Evolutionary conservation across 2,329 filamentous ascomycete genomes (phyloP).

Genomic region (Colletotrichum sp.): DNA sequence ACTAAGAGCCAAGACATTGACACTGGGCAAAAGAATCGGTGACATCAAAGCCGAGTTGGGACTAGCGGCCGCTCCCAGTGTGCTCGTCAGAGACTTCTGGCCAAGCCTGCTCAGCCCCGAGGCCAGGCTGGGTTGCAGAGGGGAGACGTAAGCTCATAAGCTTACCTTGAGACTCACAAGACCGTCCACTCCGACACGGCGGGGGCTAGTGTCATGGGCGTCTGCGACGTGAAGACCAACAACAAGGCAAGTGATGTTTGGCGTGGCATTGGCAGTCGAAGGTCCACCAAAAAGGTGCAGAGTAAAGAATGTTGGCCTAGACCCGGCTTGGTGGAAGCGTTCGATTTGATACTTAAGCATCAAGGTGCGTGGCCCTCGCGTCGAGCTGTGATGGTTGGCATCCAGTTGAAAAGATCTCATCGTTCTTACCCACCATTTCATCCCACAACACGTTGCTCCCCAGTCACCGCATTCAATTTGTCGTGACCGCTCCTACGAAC

Average conservation of each 20-base stretch:
- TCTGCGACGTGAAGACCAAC: neutral
- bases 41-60: neutral
- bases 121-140: neutral
- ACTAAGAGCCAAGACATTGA: neutral
- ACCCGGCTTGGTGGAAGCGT: neutral
- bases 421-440: neutral
- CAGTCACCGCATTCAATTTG: neutral
- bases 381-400: neutral
- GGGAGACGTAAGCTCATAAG: slow-evolving; percentile 20
- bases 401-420: neutral
- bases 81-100: slow-evolving; percentile 9
- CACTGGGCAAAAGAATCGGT: neutral
- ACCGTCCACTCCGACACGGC: neutral
- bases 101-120: slow-evolving; percentile 9
- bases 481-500: neutral
- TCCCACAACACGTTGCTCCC: neutral
- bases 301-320: neutral
- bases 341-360: neutral
- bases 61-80: neutral
- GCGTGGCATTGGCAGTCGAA: neutral
- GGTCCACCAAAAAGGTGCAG: neutral
- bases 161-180: slow-evolving; percentile 7
- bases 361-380: neutral
- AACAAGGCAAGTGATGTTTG: neutral
- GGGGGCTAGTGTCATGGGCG: neutral